These are phyloP conservation scores for Orbilia oligospora DNA, from an alignment of 2,329 filamentous ascomycete species.

Conservation along the genomic window DNA sequence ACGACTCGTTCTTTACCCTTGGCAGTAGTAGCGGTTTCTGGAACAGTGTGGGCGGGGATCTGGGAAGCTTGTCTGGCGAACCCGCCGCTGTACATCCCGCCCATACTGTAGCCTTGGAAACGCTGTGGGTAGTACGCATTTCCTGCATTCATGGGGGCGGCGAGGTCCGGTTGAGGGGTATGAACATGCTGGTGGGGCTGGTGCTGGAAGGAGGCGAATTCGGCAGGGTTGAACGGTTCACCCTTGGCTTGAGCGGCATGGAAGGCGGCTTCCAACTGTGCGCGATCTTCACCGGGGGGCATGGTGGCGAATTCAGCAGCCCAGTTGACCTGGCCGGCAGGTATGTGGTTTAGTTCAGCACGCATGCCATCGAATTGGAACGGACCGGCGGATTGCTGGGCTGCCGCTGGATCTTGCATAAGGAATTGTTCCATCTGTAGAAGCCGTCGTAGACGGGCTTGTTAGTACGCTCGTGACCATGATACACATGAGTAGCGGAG, in stretches of 20 bases:
- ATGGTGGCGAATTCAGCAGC: conserved; percentile 73
- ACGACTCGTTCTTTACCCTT: conserved; percentile 94
- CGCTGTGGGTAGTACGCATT: conserved; percentile 63
- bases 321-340: conserved; percentile 72
- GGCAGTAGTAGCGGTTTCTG: conserved; percentile 67
- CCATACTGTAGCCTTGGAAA: conserved; percentile 63
- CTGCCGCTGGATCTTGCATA: conserved; percentile 78
- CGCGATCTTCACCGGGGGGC: conserved; percentile 70
- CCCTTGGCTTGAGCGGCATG: conserved; percentile 71
- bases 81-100: conserved; percentile 66
- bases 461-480: neutral
- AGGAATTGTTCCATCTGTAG: conserved; percentile 74
- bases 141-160: conserved; percentile 65
- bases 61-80: conserved; percentile 69
- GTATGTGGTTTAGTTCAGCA: conserved; percentile 72
- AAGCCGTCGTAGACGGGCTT: neutral
- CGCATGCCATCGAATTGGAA: conserved; percentile 79
- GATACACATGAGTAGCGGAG: neutral
- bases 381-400: conserved; percentile 69
- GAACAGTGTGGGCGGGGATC: conserved; percentile 67
- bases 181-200: conserved; percentile 72
- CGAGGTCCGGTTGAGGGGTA: conserved; percentile 70
- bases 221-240: conserved; percentile 81
- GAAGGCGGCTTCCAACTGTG: conserved; percentile 80
- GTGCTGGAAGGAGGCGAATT: conserved; percentile 89